Evolutionary conservation across 2,329 filamentous ascomycete species (phyloP), one percentile per base, ranked within the genome.

Genomic region (Nectriaceae sp.): DNA sequence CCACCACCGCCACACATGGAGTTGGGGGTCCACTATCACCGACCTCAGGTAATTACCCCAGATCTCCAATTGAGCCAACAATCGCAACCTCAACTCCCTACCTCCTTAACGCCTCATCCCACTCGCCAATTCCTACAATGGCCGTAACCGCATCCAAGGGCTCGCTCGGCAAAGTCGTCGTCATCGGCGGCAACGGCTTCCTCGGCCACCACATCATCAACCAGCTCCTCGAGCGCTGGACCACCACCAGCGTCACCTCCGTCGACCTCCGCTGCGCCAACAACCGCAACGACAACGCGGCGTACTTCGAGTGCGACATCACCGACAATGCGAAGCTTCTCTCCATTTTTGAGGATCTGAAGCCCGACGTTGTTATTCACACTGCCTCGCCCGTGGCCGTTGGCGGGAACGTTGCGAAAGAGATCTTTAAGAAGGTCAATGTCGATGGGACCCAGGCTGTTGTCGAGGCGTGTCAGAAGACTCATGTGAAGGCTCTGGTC

Each of bases 351-450:
- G 69, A 77, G 24, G 75, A 83, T 54, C 77, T 85, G 46, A 81
- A 80, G 61, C 92, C 93, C 18, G 85, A 91, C 65, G 82, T 95
- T 13, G 90, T 99, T 43, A 87, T 97, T 63, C 93, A 99, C 71
- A 96, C 92, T 2, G 94, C 93, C 18, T 89, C 86, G 26, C 89
- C 89, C 33, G 70, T 77, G 20, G 77, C 75, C 50, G 78, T 81
- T 65, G 73, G 80, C 71, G 69, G 76, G 67, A 71, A 74, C 63
- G 70, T 79, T 63, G 70, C 77, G 61, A 76, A 85, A 55, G 78
- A 80, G 16, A 71, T 89, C 29, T 87, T 94, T 67, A 82, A 83
- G 61, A 86, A 85, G 67, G 88, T 97, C 65, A 99, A 97, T 68
- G 86, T 96, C 44, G 86, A 90, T 43, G 93, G 93, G 43, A 97